Evolutionary conservation across 805 yeast genomes (phyloP), one percentile per base, ranked within the genome.

Genomic region (Candida hispaniensis): DNA sequence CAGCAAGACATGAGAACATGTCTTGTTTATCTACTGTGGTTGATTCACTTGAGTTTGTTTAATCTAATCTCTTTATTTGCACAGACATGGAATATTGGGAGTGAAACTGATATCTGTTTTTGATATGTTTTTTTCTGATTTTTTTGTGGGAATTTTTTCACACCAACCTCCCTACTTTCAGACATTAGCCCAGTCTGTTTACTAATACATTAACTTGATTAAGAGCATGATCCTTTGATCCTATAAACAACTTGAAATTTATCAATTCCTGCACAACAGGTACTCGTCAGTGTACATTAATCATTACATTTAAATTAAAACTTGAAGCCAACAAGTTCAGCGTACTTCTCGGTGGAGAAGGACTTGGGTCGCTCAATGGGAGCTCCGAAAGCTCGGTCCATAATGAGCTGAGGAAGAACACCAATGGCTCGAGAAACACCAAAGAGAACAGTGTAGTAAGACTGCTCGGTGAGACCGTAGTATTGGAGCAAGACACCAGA

Each of bases 381-480:
- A 57, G 78, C 55, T 35, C 88, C 88, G 39, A 74, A 59, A 46
- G 74, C 71, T 45, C 91, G 67, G 63, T 79, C 91, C 71, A 80
- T 72, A 47, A 79, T 73, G 56, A 79, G 65, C 61, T 79, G 91
- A 24, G 82, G 71, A 52, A 79, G 63, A 32, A 79, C 82, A 47
- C 91, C 91, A 42, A 79, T 64, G 24, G 86, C 73, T 59, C 91
- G 73, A 43, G 86, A 73, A 41, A 79, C 86, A 53, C 86, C 91
- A 56, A 79, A 79, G 45, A 78, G 69, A 16, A 79, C 91, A 19
- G 91, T 79, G 64, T 76, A 77, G 67, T 76, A 79, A 39, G 73
- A 60, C 47, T 75, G 64, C 59, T 79, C 81, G 42, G 67, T 73
- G 55, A 79, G 63, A 27, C 91, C 91, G 61, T 78, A 79, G 65